Percentiles rank a stretch among this genome's conserved stretches.
Conservation (phyloP, 257 asterid genomes). For the Hygrophila difformis region DNA sequence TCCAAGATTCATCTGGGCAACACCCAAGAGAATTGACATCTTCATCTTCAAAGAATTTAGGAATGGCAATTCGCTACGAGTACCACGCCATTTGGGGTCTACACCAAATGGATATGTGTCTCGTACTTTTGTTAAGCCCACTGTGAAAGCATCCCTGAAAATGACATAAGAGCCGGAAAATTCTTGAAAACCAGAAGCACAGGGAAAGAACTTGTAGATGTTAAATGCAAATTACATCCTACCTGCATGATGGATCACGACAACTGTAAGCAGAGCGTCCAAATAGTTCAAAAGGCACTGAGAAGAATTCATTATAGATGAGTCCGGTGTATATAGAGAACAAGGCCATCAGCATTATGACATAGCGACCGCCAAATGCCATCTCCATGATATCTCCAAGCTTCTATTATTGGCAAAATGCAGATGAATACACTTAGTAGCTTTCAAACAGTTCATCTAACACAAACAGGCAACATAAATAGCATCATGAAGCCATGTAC, state of each 20-base stretch:
- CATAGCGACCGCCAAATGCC: conserved; percentile 67
- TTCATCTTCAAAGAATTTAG: conserved; percentile 67
- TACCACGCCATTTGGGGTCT: conserved; percentile 63
- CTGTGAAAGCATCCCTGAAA: conserved; percentile 45
- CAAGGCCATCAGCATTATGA: conserved; percentile 58
- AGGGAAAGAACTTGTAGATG: neutral
- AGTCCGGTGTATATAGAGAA: conserved; percentile 65
- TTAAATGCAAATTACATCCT: conserved; percentile 12
- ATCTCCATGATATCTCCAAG: conserved; percentile 69
- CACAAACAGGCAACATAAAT: neutral
- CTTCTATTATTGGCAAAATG: conserved; percentile 32
- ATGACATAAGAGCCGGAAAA: neutral
- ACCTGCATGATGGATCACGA: conserved; percentile 51
- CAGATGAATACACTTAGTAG: conserved; percentile 8
- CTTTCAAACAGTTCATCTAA: neutral
- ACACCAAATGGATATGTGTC: conserved; percentile 55
- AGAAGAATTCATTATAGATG: conserved; percentile 52
- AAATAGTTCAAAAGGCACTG: conserved; percentile 55
- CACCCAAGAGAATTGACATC: conserved; percentile 61
- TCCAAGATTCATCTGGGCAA: conserved; percentile 64
- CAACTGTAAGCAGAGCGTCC: conserved; percentile 55
- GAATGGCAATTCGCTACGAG: conserved; percentile 60
- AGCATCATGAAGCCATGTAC: neutral
- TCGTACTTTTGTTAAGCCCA: conserved; percentile 42
- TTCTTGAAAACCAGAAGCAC: neutral